Base-by-base conservation (phyloP, 1,139 yeast species). In the Chernovozyma aurita region DNA sequence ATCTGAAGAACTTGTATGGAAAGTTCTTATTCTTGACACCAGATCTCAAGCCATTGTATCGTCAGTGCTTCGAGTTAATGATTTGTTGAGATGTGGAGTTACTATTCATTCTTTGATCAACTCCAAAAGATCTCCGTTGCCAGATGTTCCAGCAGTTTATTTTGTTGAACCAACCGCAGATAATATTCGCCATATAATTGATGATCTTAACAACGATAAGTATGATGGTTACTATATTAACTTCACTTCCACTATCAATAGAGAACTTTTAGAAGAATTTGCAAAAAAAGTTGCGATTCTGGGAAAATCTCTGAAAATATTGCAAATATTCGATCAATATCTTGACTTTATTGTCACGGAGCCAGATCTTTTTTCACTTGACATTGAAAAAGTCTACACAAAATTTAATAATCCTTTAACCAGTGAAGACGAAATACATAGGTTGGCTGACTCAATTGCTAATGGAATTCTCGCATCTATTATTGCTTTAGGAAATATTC, bases 101-200 rank as follows among this genome's bases (percentile, higher is more conserved):
- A 92, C 98, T 0, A 84, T 88, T 47, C 97, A 92, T 57, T 72
- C 92, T 43, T 62, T 84, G 40, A 77, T 90, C 38, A 70, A 71
- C 40, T 69, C 85, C 34, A 76, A 76, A 39, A 68, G 98, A 44
- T 76, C 90, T 18, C 76, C 92, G 2, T 70, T 92, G 37, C 87
- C 95, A 1, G 98, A 92, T 50, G 97, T 90, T 7, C 96, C 97
- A 1, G 98, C 80, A 3, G 78, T 94, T 33, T 92, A 94, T 61
- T 90, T 94, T 50, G 80, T 92, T 31, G 85, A 85, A 41, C 98
- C 98, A 4, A 85, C 95, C 0, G 65, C 72, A 26, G 90, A 78
- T 36, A 94, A 92, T 53, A 68, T 92, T 33, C 62, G 75, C 31
- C 54, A 63, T 18, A 83, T 92, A 26, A 73, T 87, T 15, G 74